Base-by-base conservation (phyloP, 805 yeast species). In the Starmera dryadoides region DNA sequence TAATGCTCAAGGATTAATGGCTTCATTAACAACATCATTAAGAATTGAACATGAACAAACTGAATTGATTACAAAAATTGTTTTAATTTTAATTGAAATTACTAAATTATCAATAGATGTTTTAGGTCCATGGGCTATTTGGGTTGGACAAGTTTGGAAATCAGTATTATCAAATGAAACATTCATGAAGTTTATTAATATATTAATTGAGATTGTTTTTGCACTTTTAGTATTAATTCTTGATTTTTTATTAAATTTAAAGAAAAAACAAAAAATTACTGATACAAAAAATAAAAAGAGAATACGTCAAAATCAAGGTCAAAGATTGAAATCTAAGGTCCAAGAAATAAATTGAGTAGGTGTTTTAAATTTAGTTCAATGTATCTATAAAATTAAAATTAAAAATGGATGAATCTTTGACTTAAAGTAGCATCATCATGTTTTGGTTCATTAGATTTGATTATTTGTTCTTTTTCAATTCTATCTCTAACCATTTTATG, bases 401-500 rank as follows among this genome's bases (percentile, higher is more conserved):
- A 46, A 23, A 48, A 37, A n/a, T 50, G 49, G 3, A 44, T 37
- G 33, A 44, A 47, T 37, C 50, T 45, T 37, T 48, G 52, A 10
- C 39, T 30, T 18, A 50, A 31, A 2, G 52, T 46, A 18, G 42
- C 33, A 16, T 43, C 23, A 21, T 21, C 23, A 37, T 58, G 58
- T 10, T 39, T 46, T 17, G 46, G 42, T 8, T 43, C 38, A 23
- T 42, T 38, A 10, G 51, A 22, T n/a, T 44, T 40, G 29, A 47
- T 28, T 4, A 53, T 42, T 34, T 58, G 60, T 15, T 73, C 78
- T 34, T 66, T 69, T 15, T 73, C 78, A 17, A 76, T 45, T 43
- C 70, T 76, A 14, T 66, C 74, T 36, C 66, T 70, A 23, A 84
- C 75, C 8, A 71, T 69, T 40, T 75, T 77, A 58, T 91, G 96